Evolutionary conservation across 2,329 filamentous ascomycete species (phyloP).

Genomic region (Alternaria brassicicola): DNA sequence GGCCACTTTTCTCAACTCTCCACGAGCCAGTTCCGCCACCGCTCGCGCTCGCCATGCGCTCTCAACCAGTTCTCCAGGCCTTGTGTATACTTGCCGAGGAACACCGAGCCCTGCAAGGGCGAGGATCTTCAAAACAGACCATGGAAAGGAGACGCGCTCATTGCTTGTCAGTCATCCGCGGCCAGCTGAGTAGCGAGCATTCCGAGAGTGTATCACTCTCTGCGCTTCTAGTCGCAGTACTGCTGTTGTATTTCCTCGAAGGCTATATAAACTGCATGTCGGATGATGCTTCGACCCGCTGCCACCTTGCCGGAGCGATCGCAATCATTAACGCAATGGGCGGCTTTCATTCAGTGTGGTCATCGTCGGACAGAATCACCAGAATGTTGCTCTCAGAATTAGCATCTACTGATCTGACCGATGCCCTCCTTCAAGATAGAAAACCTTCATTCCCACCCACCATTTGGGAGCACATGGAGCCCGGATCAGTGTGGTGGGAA

Average conservation of each 20-base stretch:
- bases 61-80: conserved; percentile 20
- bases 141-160: conserved; percentile 10
- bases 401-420: conserved; percentile 23
- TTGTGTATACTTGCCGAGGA: conserved; percentile 19
- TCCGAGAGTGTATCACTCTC: conserved; percentile 10
- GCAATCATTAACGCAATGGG: conserved; percentile 76
- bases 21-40: conserved; percentile 16
- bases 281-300: conserved; percentile 18
- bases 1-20: conserved; percentile 20
- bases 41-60: conserved; percentile 15
- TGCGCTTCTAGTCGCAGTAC: conserved; percentile 18
- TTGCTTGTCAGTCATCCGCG: conserved; percentile 17
- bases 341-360: conserved; percentile 50
- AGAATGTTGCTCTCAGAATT: conserved; percentile 23
- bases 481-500: conserved; percentile 20
- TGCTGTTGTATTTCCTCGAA: conserved; percentile 23
- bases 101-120: conserved; percentile 18
- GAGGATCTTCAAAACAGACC: conserved; percentile 5
- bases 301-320: conserved; percentile 59
- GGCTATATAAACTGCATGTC: conserved; percentile 21
- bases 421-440: conserved; percentile 18
- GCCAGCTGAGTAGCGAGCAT: conserved; percentile 7
- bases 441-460: conserved; percentile 12
- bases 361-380: conserved; percentile 9
- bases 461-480: conserved; percentile 17